Base-by-base conservation (phyloP, 768 basidiomycete species). In the Steccherinum ochraceum region DNA sequence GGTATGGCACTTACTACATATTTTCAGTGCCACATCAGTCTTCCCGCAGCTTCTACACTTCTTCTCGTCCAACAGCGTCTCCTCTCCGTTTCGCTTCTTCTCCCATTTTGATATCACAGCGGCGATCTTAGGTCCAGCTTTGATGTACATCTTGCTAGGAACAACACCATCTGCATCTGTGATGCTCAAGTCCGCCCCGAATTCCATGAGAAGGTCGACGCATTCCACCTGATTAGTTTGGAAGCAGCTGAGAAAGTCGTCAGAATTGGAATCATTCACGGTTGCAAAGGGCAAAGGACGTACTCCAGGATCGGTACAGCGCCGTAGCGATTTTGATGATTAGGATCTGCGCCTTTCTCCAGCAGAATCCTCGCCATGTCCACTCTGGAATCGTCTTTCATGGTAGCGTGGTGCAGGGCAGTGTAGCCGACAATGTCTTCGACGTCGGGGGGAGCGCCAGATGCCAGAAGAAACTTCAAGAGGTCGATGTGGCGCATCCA, bases 271-370 rank as follows among this genome's bases (percentile, higher is more conserved):
- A n/a, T n/a, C 35, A n/a, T 39, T 39, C 35, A 39, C 11, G n/a
- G 35, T 11, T n/a, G 35, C 35, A 11, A n/a, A 39, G 11, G 11
- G 35, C 35, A n/a, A 39, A 39, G 35, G 61, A 61, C 4, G 11
- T 11, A 39, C 35, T 39, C 11, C 35, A 39, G 11, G 35, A 79
- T 40, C 2, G 79, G 62, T 0, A 76, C 70, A 49, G 71, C 70
- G 1, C 79, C 79, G 49, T 74, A 78, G 13, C 71, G 69, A 46
- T 76, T 76, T 53, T 69, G 77, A 4, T 68, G 65, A 55, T 83
- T 72, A 5, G 74, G 69, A 52, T 80, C 67, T 3, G 78, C 80
- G 2, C 76, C 77, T 11, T 64, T 61, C 49, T 69, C 61, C n/a
- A 81, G 52, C 23, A 83, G 63, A 12, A 64, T 52, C 12, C 69